A percentile compares a stretch with the other conserved stretches of the same genome.
These are phyloP conservation scores for Podospora pseudoanserina DNA, from an alignment of 495 filamentous ascomycete species.

Conservation along the genomic window DNA sequence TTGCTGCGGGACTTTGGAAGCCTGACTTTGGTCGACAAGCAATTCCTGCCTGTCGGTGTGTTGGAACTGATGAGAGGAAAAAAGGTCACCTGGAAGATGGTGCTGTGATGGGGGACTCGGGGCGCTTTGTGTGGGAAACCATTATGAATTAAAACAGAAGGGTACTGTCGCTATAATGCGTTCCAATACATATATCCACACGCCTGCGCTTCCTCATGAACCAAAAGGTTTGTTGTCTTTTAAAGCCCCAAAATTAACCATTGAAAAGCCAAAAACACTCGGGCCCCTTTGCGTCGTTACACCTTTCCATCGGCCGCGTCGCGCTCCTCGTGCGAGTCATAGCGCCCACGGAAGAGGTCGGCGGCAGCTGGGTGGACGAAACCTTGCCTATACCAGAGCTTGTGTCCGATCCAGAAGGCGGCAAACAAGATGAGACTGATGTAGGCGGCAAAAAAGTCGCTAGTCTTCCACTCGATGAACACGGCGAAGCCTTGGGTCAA, in stretches of 20 bases:
- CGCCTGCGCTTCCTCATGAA: background rate
- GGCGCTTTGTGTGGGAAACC: slow-evolving; percentile 1
- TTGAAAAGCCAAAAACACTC: background rate
- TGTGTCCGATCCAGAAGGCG: slow-evolving; percentile 57
- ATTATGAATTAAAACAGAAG: slow-evolving; percentile 10
- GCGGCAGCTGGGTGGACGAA: slow-evolving; percentile 22
- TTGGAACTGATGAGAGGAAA: slow-evolving; percentile 51
- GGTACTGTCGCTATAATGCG: slow-evolving; percentile 8
- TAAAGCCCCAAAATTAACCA: background rate
- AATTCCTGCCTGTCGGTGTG: slow-evolving; percentile 53
- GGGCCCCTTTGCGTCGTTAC: background rate
- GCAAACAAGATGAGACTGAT: slow-evolving; percentile 60
- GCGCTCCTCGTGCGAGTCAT: slow-evolving; percentile 16
- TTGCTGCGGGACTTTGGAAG: slow-evolving; percentile 49
- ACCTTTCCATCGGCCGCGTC: slow-evolving; percentile 15
- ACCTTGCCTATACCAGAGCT: slow-evolving; percentile 36
- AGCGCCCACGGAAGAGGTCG: slow-evolving; percentile 24
- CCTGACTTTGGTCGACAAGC: slow-evolving; percentile 50
- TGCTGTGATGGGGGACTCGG: slow-evolving; percentile 23
- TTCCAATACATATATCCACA: background rate
- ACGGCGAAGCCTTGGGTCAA: slow-evolving; percentile 67
- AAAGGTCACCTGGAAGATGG: slow-evolving; percentile 54
- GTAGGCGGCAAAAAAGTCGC: slow-evolving; percentile 59
- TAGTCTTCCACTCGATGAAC: slow-evolving; percentile 59
- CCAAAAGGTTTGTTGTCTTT: background rate